Evolutionary conservation across 106 monocot genomes (phyloP), one percentile per base, ranked within the genome.

Genomic region (Allium cepa): DNA sequence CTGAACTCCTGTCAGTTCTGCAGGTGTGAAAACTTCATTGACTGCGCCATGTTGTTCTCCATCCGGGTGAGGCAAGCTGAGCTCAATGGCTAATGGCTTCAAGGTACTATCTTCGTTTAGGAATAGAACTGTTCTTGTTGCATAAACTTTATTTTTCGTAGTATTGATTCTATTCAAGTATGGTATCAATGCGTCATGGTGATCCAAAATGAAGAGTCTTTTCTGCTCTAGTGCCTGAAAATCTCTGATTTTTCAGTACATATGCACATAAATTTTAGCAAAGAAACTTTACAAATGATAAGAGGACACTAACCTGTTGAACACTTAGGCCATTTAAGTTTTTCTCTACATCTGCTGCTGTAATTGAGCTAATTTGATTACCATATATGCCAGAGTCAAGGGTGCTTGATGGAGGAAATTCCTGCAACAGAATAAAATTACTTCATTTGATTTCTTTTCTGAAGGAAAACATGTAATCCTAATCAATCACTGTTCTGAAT

Each of bases 401-500:
- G 56, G 75, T 76, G 73, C 93, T 87, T 3, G 50, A 75, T 26
- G 93, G 89, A 28, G 93, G 93, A 56, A 94, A 94, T 46, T 71
- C 82, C 84, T 93, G 69, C 53, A 55, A 55, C 53, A 55, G 13
- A 60, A 60, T 18, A 14, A 16, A n/a, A 46, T 11, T 63, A 14
- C 28, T 27, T 12, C 15, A 12, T 15, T 12, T 12, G 5, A 55
- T 55, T 55, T 12, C 4, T 55, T 55, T 55, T 15, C 59, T 47
- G 51, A 62, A 56, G 6, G 18, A 70, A 57, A 15, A 50, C 10
- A 10, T 16, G 9, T 15, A 2, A 62, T 7, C 7, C 49, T 4
- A 45, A 26, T 18, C 17, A 36, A 36, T 36, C 36, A 1, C 53
- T 15, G 7, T 55, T 11, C 15, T 55, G 53, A 50, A 65, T 13